Evolutionary conservation across 352 stramenopile species (phyloP).

Genomic region (Phytophthora pistaciae): DNA sequence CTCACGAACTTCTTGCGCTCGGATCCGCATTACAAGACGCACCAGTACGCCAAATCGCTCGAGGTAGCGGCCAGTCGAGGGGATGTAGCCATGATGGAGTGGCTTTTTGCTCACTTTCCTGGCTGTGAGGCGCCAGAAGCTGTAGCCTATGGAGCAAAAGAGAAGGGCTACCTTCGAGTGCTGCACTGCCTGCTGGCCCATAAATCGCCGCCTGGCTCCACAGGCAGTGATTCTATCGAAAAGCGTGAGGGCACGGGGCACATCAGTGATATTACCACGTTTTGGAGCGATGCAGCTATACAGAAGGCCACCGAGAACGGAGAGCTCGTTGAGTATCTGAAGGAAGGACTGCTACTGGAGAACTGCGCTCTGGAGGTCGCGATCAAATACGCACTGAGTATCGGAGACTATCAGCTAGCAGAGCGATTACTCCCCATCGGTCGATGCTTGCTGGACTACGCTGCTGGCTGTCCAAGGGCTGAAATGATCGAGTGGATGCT

Average conservation of each 20-base stretch:
- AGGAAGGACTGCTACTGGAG: slow-evolving; percentile 3
- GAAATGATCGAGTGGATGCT: slow-evolving; percentile 7
- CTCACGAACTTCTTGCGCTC: slow-evolving; percentile 15
- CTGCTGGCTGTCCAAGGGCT: neutral
- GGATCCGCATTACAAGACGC: slow-evolving; percentile 10
- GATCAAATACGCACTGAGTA: slow-evolving; percentile 6
- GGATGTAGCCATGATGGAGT: slow-evolving; percentile 7
- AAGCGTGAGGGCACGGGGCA: neutral
- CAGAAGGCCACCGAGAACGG: slow-evolving; percentile 6
- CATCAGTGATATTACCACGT: neutral
- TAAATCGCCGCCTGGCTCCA: neutral
- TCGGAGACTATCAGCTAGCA: slow-evolving; percentile 10
- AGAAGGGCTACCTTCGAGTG: slow-evolving; percentile 4
- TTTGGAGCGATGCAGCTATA: neutral
- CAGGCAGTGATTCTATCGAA: neutral
- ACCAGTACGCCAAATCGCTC: slow-evolving; percentile 6
- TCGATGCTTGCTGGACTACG: neutral
- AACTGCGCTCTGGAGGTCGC: neutral
- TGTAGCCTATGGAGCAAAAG: neutral
- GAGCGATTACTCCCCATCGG: slow-evolving; percentile 3
- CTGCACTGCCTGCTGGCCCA: slow-evolving; percentile 7
- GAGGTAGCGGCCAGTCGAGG: slow-evolving; percentile 4
- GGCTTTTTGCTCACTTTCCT: slow-evolving; percentile 13
- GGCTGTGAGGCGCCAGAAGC: slow-evolving; percentile 2
- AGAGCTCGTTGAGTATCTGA: slow-evolving; percentile 5